These are phyloP conservation scores for Sugiyamaella americana DNA, from an alignment of 805 yeast species.

Conservation along the genomic window DNA sequence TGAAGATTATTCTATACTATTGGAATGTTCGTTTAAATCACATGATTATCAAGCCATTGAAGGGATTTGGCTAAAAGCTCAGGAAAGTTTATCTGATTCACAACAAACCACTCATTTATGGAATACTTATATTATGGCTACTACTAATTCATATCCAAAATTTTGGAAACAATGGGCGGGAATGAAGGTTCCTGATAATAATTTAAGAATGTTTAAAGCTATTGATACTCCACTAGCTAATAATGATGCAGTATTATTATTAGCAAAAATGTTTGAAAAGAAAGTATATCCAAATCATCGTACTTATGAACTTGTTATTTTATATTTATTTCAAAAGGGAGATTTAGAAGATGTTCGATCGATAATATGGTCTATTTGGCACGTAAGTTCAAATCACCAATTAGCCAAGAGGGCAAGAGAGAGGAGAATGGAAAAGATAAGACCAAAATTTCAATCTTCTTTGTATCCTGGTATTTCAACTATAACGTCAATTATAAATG, in stretches of 20 bases:
- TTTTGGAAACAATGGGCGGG: slow-evolving; percentile 24
- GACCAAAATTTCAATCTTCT: slow-evolving; percentile 8
- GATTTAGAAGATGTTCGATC: slow-evolving; percentile 19
- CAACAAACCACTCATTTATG: slow-evolving; percentile 24
- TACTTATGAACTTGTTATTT: slow-evolving; percentile 30
- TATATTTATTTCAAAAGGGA: slow-evolving; percentile 28
- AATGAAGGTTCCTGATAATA: background rate
- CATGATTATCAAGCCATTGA: slow-evolving; percentile 20
- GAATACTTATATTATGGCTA: slow-evolving; percentile 31
- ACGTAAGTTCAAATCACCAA: slow-evolving; percentile 6
- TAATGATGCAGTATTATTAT: slow-evolving; percentile 20
- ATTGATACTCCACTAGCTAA: slow-evolving; percentile 15
- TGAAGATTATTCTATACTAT: slow-evolving; percentile 23
- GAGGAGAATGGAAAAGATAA: background rate
- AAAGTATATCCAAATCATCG: slow-evolving; percentile 28
- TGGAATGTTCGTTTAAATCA: slow-evolving; percentile 27
- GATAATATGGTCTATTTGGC: slow-evolving; percentile 28
- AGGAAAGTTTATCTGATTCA: slow-evolving; percentile 8
- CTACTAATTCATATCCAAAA: slow-evolving; percentile 25
- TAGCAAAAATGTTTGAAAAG: slow-evolving; percentile 25
- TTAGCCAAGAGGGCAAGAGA: background rate
- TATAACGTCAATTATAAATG: slow-evolving; percentile 23
- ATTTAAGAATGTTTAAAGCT: slow-evolving; percentile 2
- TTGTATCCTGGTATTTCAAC: slow-evolving; percentile 21
- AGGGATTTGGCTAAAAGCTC: slow-evolving; percentile 26